phyloP scores from a whole-genome alignment of 2,329 filamentous ascomycete species.

The Ophiobolus disseminans region DNA sequence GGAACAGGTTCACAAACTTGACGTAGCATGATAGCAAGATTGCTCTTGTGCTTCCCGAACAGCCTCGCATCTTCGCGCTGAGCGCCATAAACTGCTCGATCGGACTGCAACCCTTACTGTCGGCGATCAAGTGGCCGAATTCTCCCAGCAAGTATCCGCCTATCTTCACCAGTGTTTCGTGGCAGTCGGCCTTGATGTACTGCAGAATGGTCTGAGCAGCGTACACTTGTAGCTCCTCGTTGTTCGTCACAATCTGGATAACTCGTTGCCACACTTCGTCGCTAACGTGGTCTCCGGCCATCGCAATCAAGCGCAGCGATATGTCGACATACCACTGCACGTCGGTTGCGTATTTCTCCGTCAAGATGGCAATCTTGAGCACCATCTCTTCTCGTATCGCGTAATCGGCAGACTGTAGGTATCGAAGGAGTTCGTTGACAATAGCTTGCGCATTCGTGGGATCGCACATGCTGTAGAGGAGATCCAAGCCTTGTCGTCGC shows the following conservation, averaged over 20 bases:
- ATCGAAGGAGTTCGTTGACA: slow-evolving; percentile 90
- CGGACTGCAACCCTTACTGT: slow-evolving; percentile 88
- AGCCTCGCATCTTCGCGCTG: slow-evolving; percentile 86
- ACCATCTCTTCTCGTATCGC: slow-evolving; percentile 99
- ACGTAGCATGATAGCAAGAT: slow-evolving; percentile 95
- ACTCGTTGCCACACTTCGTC: slow-evolving; percentile 99
- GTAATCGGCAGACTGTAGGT: slow-evolving; percentile 95
- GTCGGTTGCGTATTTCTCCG: slow-evolving; percentile 97
- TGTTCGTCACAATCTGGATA: slow-evolving; percentile 98
- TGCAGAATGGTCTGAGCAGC: slow-evolving; percentile 91
- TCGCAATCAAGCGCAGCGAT: slow-evolving; percentile 88
- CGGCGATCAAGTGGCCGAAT: slow-evolving; percentile 95
- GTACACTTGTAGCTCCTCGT: slow-evolving; percentile 96
- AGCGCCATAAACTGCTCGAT: slow-evolving; percentile 97
- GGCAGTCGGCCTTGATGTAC: slow-evolving; percentile 93
- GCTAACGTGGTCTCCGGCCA: slow-evolving; percentile 97
- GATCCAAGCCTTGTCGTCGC: slow-evolving; percentile 89
- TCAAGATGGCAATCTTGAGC: slow-evolving; percentile 96
- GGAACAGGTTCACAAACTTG: slow-evolving; percentile 98
- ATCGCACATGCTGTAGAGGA: slow-evolving; percentile 99
- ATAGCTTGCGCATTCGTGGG: slow-evolving; percentile 91
- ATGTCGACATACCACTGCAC: slow-evolving; percentile 99
- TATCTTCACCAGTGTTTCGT: slow-evolving; percentile 97
- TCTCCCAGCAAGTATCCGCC: slow-evolving; percentile 95
- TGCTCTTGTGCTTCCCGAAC: slow-evolving; percentile 86